Conservation (phyloP, 257 asterid species). For the Perilla frutescens region DNA sequence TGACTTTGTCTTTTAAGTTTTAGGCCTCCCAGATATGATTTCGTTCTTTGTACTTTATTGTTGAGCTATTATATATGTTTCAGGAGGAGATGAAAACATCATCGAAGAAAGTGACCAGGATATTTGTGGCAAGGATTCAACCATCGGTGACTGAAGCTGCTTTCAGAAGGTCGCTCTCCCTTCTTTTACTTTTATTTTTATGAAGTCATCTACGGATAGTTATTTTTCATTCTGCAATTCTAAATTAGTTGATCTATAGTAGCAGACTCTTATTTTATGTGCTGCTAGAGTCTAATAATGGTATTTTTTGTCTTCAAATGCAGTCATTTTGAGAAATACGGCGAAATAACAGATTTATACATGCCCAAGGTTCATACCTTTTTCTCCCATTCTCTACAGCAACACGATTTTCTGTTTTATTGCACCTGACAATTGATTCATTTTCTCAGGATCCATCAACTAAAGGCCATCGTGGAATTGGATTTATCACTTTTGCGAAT, state of each 20-base stretch:
- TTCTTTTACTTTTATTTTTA: neutral
- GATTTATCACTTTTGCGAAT: slow-evolving; percentile 84
- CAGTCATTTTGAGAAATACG: slow-evolving; percentile 95
- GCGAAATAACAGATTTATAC: slow-evolving; percentile 89
- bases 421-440: slow-evolving; percentile 10
- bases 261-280: neutral
- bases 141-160: slow-evolving; percentile 86
- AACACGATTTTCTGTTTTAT: neutral
- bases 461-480: slow-evolving; percentile 98
- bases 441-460: slow-evolving; percentile 79
- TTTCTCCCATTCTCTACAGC: slow-evolving; percentile 19
- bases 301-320: slow-evolving; percentile 26
- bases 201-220: neutral
- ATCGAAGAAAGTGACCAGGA: slow-evolving; percentile 89
- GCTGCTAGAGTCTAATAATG: slow-evolving; percentile 30
- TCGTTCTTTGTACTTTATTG: slow-evolving; percentile 2
- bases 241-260: slow-evolving; percentile 1
- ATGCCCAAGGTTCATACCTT: slow-evolving; percentile 86
- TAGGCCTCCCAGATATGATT: slow-evolving; percentile 7
- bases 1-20: slow-evolving; percentile 26
- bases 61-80: slow-evolving; percentile 5
- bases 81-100: slow-evolving; percentile 98
- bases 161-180: slow-evolving; percentile 71
- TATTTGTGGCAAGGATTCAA: slow-evolving; percentile 93
- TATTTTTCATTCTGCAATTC: neutral